A percentile compares a stretch with the other conserved stretches of the same genome.
phyloP scores from a whole-genome alignment of 805 yeast genomes.

The Vanderwaltozyma yarrowii region DNA sequence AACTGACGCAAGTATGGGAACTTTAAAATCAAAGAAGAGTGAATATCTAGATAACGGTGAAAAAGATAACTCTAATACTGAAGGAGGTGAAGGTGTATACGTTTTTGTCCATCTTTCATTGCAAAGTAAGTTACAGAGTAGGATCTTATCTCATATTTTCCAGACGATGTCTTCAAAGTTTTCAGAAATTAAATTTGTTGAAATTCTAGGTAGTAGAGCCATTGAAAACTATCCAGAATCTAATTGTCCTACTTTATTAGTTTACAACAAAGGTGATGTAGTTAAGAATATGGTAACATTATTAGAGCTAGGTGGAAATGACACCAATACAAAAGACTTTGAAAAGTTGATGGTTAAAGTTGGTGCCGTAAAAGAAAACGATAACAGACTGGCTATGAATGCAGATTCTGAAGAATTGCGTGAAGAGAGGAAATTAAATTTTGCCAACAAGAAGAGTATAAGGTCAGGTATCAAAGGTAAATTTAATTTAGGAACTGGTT shows the following conservation, averaged over 20 bases:
- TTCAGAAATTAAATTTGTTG: slow-evolving; percentile 80
- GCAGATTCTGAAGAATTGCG: slow-evolving; percentile 48
- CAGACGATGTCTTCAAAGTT: slow-evolving; percentile 51
- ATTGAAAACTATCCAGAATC: slow-evolving; percentile 84
- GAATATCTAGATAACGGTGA: slow-evolving; percentile 3
- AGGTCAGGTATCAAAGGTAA: slow-evolving; percentile 31
- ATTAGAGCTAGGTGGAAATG: slow-evolving; percentile 75
- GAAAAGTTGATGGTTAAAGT: slow-evolving; percentile 61
- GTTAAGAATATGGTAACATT: slow-evolving; percentile 73
- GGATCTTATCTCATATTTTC: slow-evolving; percentile 55
- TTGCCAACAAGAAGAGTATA: slow-evolving; percentile 43
- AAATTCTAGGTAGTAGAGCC: slow-evolving; percentile 84
- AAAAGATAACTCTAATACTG: slow-evolving; percentile 1
- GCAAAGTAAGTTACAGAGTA: slow-evolving; percentile 59
- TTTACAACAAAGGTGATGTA: slow-evolving; percentile 72
- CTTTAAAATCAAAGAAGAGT: neutral
- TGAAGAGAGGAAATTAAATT: slow-evolving; percentile 44
- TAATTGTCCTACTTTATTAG: slow-evolving; percentile 83
- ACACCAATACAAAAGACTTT: slow-evolving; percentile 56
- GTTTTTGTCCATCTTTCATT: slow-evolving; percentile 74
- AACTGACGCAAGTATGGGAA: slow-evolving; percentile 60
- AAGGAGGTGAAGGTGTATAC: slow-evolving; percentile 30
- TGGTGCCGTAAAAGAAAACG: slow-evolving; percentile 56
- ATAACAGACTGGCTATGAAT: slow-evolving; percentile 54
- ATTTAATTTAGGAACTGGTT: slow-evolving; percentile 27